These are phyloP conservation scores for Oryza brachyantha DNA, from an alignment of 176 grass and related monocot species.

Conservation along the genomic window DNA sequence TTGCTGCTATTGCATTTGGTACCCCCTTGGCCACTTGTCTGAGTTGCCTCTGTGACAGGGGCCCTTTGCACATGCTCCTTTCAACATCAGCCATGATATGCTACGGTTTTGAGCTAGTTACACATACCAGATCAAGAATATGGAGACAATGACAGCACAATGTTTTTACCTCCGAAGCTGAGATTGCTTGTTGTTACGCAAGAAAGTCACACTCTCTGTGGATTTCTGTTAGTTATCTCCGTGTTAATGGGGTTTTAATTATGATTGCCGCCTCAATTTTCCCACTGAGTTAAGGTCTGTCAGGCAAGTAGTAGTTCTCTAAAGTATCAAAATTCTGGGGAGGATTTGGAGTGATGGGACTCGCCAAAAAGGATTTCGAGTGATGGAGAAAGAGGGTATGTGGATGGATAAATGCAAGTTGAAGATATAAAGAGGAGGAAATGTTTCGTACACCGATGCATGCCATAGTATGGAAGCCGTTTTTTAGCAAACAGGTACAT, in stretches of 20 bases:
- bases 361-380: neutral
- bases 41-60: neutral
- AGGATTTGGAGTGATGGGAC: neutral
- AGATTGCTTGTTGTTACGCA: neutral
- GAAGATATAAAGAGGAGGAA: neutral
- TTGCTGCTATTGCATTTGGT: neutral
- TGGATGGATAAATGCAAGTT: neutral
- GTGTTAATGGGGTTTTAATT: neutral
- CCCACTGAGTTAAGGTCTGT: neutral
- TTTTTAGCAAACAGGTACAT: too few relatives aligned
- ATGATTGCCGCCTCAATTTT: too few relatives aligned
- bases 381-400: neutral
- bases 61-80: neutral
- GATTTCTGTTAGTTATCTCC: neutral
- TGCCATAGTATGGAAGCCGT: too few relatives aligned
- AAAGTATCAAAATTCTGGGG: neutral
- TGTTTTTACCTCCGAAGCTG: neutral
- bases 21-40: neutral
- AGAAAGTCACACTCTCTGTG: neutral
- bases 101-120: neutral
- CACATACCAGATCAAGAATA: neutral
- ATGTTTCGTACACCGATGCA: neutral
- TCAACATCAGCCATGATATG: neutral
- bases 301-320: neutral
- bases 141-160: neutral